These are phyloP conservation scores for Scheffersomyces cryptocercus DNA, from an alignment of 1,139 yeast species.

Conservation along the genomic window DNA sequence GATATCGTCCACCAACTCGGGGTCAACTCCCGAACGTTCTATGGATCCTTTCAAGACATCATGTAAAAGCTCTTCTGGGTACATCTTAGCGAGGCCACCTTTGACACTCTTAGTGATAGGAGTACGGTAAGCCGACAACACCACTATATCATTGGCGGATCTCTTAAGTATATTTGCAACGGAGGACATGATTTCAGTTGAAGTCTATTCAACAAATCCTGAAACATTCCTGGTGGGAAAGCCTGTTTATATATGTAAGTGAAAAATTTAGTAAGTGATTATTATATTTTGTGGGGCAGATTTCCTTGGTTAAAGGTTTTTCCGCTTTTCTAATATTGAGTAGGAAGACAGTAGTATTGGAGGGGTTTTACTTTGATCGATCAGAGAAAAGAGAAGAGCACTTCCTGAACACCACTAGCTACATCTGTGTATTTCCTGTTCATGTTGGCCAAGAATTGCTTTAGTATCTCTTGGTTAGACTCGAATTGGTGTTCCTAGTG, in stretches of 20 bases:
- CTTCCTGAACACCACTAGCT: too few species aligned
- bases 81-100: conserved; percentile 37
- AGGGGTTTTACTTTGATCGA: background rate
- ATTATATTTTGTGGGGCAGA: background rate
- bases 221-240: too few species aligned
- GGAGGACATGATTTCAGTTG: background rate
- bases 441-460: too few species aligned
- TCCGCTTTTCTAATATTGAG: background rate
- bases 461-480: too few species aligned
- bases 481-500: too few species aligned
- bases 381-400: too few species aligned
- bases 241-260: background rate
- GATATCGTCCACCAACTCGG: conserved; percentile 27
- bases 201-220: too few species aligned
- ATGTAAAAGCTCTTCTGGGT: conserved; percentile 37
- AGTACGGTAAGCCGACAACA: conserved; percentile 36
- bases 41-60: conserved; percentile 30
- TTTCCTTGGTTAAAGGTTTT: background rate
- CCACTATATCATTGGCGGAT: conserved; percentile 34
- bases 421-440: too few species aligned
- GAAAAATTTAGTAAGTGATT: background rate
- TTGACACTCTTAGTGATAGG: conserved; percentile 37
- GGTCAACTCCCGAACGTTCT: conserved; percentile 25
- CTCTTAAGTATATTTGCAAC: conserved; percentile 15
- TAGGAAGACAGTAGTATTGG: background rate